Percentiles rank a stretch among this genome's conserved stretches.
phyloP scores from a whole-genome alignment of 2,329 filamentous ascomycete genomes.

The Neonectria hederae region DNA sequence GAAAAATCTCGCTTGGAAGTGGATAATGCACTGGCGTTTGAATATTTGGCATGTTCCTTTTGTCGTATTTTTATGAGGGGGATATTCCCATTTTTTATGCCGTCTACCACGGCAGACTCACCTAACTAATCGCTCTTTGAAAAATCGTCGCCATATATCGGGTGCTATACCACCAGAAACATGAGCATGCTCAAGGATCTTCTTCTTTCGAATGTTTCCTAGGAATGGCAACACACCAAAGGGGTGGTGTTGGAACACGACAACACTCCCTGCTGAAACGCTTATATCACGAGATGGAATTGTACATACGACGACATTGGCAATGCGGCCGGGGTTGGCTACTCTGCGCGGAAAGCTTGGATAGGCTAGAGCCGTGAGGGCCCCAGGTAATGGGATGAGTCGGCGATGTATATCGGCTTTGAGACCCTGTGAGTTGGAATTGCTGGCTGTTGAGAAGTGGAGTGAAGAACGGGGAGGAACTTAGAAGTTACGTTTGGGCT shows the following conservation, averaged over 20 bases:
- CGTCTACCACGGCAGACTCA: conserved; percentile 4
- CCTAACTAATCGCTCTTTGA: conserved; percentile 26
- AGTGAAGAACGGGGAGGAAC: neutral
- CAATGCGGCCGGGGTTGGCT: conserved; percentile 17
- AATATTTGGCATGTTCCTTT: conserved; percentile 34
- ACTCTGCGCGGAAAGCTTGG: conserved; percentile 19
- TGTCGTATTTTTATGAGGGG: conserved; percentile 15
- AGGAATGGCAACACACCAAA: conserved; percentile 7
- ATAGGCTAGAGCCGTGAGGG: conserved; percentile 6
- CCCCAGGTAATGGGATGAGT: conserved; percentile 21
- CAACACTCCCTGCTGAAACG: conserved; percentile 23
- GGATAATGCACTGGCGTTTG: conserved; percentile 36
- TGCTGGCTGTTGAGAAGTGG: conserved; percentile 2
- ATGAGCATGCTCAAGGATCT: conserved; percentile 2
- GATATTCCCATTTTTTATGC: conserved; percentile 12
- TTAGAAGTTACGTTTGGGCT: conserved; percentile 29
- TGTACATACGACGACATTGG: conserved; percentile 40
- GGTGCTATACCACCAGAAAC: conserved; percentile 14
- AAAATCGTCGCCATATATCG: conserved; percentile 13
- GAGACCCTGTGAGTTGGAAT: neutral
- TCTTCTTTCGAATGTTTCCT: conserved; percentile 16
- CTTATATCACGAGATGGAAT: conserved; percentile 41
- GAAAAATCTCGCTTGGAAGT: conserved; percentile 41
- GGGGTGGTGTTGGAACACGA: conserved; percentile 11
- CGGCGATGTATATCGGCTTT: conserved; percentile 1